These are phyloP conservation scores for Hemisphaericaspora xylanilytica DNA, from an alignment of 1,139 yeast genomes.

Conservation along the genomic window DNA sequence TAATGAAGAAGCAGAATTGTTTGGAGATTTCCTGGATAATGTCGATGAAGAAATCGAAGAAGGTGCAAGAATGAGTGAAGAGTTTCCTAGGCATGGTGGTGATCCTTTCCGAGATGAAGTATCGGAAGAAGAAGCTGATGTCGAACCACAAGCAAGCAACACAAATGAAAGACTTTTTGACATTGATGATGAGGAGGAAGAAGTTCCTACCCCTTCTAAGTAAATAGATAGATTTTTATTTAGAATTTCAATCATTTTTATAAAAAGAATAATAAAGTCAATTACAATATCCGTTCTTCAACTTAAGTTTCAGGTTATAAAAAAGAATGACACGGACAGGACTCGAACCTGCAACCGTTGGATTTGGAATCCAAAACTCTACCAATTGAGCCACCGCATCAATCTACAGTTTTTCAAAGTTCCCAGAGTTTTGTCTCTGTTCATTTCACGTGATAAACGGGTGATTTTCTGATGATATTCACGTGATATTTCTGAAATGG, in stretches of 20 bases:
- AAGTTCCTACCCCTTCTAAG: slow-evolving; percentile 13
- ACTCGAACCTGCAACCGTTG: slow-evolving; percentile 33
- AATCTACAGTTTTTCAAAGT: background rate
- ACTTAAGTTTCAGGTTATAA: background rate
- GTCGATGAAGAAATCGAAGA: slow-evolving; percentile 49
- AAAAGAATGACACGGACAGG: slow-evolving; percentile 28
- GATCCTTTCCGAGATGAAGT: slow-evolving; percentile 14
- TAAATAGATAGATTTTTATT: slow-evolving; percentile 1
- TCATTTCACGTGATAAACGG: background rate
- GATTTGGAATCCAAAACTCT: slow-evolving; percentile 32
- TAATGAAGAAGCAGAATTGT: slow-evolving; percentile 50
- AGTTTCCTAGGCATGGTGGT: slow-evolving; percentile 16
- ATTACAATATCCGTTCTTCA: background rate
- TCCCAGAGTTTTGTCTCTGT: too few species aligned
- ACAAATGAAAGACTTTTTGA: slow-evolving; percentile 38
- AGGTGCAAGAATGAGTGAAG: slow-evolving; percentile 21
- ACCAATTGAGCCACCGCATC: slow-evolving; percentile 34
- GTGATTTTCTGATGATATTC: too few species aligned
- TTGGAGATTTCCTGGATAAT: slow-evolving; percentile 47
- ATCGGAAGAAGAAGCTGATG: slow-evolving; percentile 5
- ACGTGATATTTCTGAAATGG: too few species aligned
- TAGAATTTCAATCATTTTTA: too few species aligned
- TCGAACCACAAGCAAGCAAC: slow-evolving; percentile 3
- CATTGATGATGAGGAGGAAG: slow-evolving; percentile 38
- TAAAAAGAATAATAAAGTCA: too few species aligned